These are phyloP conservation scores for Aeschynomene evenia DNA, from an alignment of 306 rosid genomes.

Conservation along the genomic window DNA sequence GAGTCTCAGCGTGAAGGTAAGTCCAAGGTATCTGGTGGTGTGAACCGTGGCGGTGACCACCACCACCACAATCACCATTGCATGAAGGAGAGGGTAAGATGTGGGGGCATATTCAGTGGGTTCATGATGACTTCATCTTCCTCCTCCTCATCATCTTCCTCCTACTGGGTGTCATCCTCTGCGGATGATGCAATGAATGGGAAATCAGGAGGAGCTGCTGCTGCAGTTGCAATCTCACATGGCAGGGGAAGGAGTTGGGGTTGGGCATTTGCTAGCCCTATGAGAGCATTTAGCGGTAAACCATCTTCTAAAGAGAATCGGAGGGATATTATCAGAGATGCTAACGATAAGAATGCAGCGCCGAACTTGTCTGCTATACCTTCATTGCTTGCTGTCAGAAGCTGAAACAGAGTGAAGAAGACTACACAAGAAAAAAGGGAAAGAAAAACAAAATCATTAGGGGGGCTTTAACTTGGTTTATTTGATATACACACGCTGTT, in stretches of 20 bases:
- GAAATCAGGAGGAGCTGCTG: conserved; percentile 9
- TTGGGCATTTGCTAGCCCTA: conserved; percentile 95
- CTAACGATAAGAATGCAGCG: conserved; percentile 53
- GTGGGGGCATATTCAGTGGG: conserved; percentile 88
- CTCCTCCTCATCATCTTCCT: conserved; percentile 65
- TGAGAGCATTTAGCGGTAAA: conserved; percentile 72
- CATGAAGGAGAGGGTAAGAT: conserved; percentile 73
- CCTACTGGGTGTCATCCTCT: conserved; percentile 77
- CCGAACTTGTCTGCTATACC: conserved; percentile 74
- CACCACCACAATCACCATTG: conserved; percentile 43
- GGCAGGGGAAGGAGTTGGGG: conserved; percentile 67
- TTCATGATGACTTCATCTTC: conserved; percentile 80
- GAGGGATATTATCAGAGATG: conserved; percentile 51
- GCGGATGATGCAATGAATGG: conserved; percentile 51
- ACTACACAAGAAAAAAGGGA: background rate
- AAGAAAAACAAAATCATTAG: background rate
- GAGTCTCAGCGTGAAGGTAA: conserved; percentile 92
- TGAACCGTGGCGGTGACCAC: conserved; percentile 7
- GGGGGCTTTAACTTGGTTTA: background rate
- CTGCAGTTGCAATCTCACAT: conserved; percentile 33
- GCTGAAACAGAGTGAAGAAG: conserved; percentile 23
- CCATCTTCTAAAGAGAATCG: conserved; percentile 52
- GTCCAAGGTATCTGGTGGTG: conserved; percentile 24
- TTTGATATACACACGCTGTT: conserved; percentile 31
- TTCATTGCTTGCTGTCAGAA: conserved; percentile 65